Evolutionary conservation across 192 early-diverging fungal species (phyloP), one percentile per base, ranked within the genome.

Genomic region (Podila minutissima): DNA sequence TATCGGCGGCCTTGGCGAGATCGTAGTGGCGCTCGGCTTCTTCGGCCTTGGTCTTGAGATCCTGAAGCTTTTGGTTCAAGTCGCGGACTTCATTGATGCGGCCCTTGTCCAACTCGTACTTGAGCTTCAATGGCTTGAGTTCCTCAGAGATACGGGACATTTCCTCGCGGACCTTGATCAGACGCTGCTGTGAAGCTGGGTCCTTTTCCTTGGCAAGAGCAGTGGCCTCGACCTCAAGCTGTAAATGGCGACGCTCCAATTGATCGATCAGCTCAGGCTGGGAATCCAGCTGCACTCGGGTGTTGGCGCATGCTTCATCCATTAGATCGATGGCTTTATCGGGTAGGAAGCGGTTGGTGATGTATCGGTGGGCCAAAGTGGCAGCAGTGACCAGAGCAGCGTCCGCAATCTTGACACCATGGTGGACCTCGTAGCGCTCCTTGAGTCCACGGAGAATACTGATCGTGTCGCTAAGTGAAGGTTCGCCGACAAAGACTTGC

Each of bases 291-390:
- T 99, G 97, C 10, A 99, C 97, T 31, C 96, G 93, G 5, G 92
- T 92, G 84, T 96, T 95, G 19, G 98, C 97, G 82, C 95, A 97
- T 2, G 97, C 97, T 85, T 99, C 97, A 82, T 99, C 98, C 61
- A 98, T 89, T 26, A 89, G 64, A 82, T 95, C 94, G 49, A 95
- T 95, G 20, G 94, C 94, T 67, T 94, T 94, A 82, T 95, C 94
- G 4, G 94, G 94, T 31, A 94, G 72, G 69, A 92, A 93, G 7
- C 93, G 83, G 29, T 89, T 90, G 5, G 90, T 87, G 51, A 95
- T 91, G 67, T 94, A 95, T 58, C 94, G 88, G 59, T 93, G 87
- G 0, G 92, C 87, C 24, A 94, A 81, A 24, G 91, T 91, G 2
- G 93, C 93, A 2, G 94, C 94, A 19, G 87, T 86, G 12, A 94